Evolutionary conservation across 179 eudicot genomes (phyloP).

Genomic region (Vitellaria paradoxa): DNA sequence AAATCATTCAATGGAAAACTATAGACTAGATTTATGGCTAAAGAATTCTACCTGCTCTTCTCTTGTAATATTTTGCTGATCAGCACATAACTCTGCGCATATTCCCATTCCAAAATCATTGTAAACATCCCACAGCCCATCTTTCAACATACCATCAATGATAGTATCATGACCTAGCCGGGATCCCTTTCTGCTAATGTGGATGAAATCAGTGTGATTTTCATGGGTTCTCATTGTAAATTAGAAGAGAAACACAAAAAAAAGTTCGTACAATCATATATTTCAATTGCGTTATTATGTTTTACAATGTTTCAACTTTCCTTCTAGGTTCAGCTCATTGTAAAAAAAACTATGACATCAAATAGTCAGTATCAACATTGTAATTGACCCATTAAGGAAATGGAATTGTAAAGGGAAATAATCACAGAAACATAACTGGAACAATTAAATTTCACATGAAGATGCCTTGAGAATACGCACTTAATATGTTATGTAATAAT

Average conservation of each 20-base stretch:
- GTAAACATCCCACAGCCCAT: conserved; percentile 96
- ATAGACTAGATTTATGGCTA: neutral
- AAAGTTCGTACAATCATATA: neutral
- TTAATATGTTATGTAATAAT: neutral
- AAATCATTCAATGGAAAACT: conserved; percentile 3
- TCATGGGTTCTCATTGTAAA: neutral
- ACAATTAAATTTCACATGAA: neutral
- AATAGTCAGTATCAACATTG: neutral
- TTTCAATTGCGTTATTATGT: neutral
- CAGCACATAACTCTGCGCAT: conserved; percentile 87
- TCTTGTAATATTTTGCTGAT: conserved; percentile 53
- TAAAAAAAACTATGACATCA: neutral
- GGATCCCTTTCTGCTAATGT: conserved; percentile 65
- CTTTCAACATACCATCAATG: conserved; percentile 91
- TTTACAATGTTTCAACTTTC: neutral
- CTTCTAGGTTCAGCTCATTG: neutral
- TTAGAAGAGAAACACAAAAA: neutral
- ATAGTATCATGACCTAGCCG: conserved; percentile 84
- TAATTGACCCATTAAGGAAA: neutral
- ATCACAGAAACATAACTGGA: neutral
- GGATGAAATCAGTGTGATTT: neutral
- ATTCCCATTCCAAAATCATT: conserved; percentile 92
- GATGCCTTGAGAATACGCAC: neutral
- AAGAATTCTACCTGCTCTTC: conserved; percentile 61
- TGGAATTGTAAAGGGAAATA: neutral